These are phyloP conservation scores for Mesembryanthemum crystallinum DNA, from an alignment of 148 eudicot genomes.

Conservation along the genomic window DNA sequence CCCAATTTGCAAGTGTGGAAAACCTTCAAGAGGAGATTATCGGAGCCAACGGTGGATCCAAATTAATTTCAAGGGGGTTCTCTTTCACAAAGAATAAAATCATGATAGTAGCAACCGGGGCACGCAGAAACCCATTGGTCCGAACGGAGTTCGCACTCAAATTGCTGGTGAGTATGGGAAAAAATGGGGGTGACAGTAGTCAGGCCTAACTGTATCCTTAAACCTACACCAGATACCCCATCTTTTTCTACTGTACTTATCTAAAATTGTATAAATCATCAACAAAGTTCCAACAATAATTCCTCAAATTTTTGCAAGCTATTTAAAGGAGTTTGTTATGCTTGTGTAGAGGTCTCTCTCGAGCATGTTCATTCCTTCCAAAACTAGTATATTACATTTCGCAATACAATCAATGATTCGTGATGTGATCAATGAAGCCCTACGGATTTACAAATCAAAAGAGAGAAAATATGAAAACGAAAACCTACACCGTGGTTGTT, in stretches of 20 bases:
- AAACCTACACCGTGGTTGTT: slow-evolving; percentile 14
- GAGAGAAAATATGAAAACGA: neutral
- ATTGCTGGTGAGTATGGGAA: no score
- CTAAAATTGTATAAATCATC: neutral
- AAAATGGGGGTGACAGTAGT: no score
- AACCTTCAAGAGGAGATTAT: neutral
- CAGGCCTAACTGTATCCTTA: no score
- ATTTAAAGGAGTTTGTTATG: neutral
- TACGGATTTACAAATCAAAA: slow-evolving; percentile 19
- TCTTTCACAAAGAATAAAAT: no score
- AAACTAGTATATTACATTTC: slow-evolving; percentile 17
- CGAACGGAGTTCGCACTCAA: no score
- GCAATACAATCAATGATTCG: slow-evolving; percentile 15
- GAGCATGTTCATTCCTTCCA: neutral
- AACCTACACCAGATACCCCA: no score
- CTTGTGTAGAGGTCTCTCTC: neutral
- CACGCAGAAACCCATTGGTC: no score
- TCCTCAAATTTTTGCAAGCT: neutral
- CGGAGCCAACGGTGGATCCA: no score
- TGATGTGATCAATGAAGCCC: slow-evolving; percentile 14
- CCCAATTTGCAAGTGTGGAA: no score
- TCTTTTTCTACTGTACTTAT: neutral
- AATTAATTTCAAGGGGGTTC: no score
- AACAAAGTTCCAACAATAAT: neutral
- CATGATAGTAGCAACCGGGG: no score